Percentiles rank a stretch among this genome's conserved stretches.
Conservation (phyloP, 75 land plant species). For the Selaginella moellendorffii region DNA sequence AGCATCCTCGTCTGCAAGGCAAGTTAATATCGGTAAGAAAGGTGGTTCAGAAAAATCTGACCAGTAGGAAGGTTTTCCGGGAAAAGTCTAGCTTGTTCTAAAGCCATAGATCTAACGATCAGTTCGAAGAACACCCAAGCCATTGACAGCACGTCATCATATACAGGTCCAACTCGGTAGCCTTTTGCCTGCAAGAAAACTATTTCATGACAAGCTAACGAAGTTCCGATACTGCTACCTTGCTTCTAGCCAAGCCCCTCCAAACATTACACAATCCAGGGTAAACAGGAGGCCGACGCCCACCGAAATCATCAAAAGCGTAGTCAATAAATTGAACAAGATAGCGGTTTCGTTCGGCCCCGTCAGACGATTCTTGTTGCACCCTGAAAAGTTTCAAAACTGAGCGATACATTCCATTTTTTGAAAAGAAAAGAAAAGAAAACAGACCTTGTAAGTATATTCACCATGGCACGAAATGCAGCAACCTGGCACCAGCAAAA, state of each 20-base stretch:
- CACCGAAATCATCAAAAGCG: slow-evolving; percentile 97
- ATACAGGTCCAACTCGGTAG: slow-evolving; percentile 96
- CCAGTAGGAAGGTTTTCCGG: slow-evolving; percentile 42
- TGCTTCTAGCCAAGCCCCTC: slow-evolving; percentile 98
- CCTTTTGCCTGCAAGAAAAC: slow-evolving; percentile 68
- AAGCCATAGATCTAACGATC: slow-evolving; percentile 88
- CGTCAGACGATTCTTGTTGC: slow-evolving; percentile 97
- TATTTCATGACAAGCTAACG: not conserved
- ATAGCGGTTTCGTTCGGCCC: slow-evolving; percentile 75
- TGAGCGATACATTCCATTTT: not conserved
- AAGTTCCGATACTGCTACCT: slow-evolving; percentile 30
- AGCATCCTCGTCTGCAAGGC: slow-evolving; percentile 63
- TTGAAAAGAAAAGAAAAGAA: not conserved
- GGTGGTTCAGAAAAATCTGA: not conserved
- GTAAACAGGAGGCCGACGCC: slow-evolving; percentile 86
- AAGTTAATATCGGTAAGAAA: not conserved
- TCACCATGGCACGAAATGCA: slow-evolving; percentile 99
- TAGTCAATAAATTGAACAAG: slow-evolving; percentile 86
- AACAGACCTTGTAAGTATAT: slow-evolving; percentile 67
- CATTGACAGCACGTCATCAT: slow-evolving; percentile 98
- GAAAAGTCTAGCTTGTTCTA: slow-evolving; percentile 78
- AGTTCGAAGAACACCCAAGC: slow-evolving; percentile 98
- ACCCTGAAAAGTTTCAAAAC: slow-evolving; percentile 39
- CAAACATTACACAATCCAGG: slow-evolving; percentile 96
- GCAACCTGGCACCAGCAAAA: slow-evolving; percentile 63